These are phyloP conservation scores for Corymbia citriodora DNA, from an alignment of 441 rosid species.

Conservation along the genomic window DNA sequence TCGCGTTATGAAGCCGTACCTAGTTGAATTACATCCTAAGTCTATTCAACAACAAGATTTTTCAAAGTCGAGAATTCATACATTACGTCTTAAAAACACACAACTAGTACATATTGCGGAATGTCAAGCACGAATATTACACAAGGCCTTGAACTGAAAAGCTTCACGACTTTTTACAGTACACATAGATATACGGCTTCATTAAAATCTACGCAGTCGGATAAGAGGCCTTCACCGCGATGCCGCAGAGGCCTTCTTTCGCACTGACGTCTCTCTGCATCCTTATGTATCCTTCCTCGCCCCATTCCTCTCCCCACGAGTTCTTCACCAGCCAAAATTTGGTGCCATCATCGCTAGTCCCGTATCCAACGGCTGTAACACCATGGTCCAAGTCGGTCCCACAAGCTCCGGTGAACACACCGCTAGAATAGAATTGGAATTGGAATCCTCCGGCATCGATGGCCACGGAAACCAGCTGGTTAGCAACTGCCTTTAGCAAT, in stretches of 20 bases:
- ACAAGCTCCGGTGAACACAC: slow-evolving; percentile 16
- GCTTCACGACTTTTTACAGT: not conserved
- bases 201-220: not conserved
- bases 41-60: not conserved
- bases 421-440: slow-evolving; percentile 20
- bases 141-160: not conserved
- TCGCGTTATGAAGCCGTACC: not conserved
- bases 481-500: slow-evolving; percentile 11
- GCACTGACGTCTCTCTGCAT: slow-evolving; percentile 8
- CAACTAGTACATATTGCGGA: not conserved
- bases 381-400: slow-evolving; percentile 11
- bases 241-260: slow-evolving; percentile 16
- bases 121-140: not conserved
- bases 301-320: slow-evolving; percentile 21
- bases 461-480: slow-evolving; percentile 17
- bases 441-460: slow-evolving; percentile 14
- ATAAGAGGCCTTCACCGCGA: slow-evolving; percentile 9
- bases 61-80: not conserved
- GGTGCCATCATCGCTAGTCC: not conserved
- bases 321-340: slow-evolving; percentile 26
- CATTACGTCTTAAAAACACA: not conserved
- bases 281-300: slow-evolving; percentile 16
- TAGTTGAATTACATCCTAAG: not conserved
- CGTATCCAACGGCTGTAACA: slow-evolving; percentile 18
- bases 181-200: not conserved